phyloP scores from a whole-genome alignment of 768 basidiomycete genomes.

The Lactarius hengduanensis region DNA sequence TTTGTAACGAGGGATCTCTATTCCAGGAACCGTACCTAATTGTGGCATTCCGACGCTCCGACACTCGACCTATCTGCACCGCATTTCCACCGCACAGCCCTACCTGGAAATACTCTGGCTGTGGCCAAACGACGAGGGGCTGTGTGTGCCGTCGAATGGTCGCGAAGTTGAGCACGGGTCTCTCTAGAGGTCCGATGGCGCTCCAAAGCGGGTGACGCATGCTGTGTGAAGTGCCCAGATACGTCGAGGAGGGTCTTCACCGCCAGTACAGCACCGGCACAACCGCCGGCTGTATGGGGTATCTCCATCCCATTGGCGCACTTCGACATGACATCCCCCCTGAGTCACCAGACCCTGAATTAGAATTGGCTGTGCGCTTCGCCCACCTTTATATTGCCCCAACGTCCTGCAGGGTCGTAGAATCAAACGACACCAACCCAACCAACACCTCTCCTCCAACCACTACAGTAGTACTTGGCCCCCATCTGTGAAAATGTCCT shows the following conservation, averaged over 20 bases:
- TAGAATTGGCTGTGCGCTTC: constrained; percentile 1
- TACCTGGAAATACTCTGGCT: not conserved
- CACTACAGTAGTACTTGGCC: not conserved
- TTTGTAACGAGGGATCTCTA: not conserved
- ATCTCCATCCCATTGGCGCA: not conserved
- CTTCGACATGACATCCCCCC: not conserved
- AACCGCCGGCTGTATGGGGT: not conserved
- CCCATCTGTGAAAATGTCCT: not conserved
- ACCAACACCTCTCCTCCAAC: not conserved
- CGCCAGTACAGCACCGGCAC: not conserved
- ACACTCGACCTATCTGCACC: not conserved
- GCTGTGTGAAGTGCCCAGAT: not conserved
- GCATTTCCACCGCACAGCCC: not conserved
- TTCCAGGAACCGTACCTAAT: not conserved
- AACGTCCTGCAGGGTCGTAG: too few relatives aligned
- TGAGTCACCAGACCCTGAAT: not conserved
- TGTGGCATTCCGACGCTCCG: not conserved
- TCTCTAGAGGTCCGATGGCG: not conserved
- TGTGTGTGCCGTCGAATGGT: not conserved
- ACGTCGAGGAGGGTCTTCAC: not conserved
- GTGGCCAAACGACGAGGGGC: not conserved
- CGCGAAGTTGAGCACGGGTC: not conserved
- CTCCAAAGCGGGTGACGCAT: not conserved
- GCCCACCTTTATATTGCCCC: not conserved
- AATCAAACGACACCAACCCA: not conserved